A percentile compares a stretch with the other conserved stretches of the same genome.
Evolutionary conservation across 176 grass and related monocot genomes (phyloP).

Genomic region (Bolboschoenus planiculmis): DNA sequence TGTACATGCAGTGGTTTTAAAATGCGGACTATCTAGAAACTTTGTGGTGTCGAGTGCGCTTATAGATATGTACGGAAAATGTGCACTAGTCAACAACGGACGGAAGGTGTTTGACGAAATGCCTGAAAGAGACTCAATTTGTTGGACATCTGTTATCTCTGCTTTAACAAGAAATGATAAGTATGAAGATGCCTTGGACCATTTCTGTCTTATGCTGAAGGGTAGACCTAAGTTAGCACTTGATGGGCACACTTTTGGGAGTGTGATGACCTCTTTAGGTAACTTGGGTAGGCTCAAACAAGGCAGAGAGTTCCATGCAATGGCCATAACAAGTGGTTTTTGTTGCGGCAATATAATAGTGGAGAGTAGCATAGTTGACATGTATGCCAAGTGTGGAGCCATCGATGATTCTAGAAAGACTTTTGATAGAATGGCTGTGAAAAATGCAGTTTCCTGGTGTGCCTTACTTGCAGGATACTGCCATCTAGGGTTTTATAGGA

Average conservation of each 20-base stretch:
- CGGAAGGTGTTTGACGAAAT: slow-evolving; percentile 58
- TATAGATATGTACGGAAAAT: slow-evolving; percentile 64
- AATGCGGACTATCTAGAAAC: slow-evolving; percentile 36
- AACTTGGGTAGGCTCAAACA: slow-evolving; percentile 50
- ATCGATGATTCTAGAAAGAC: slow-evolving; percentile 56
- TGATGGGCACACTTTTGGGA: slow-evolving; percentile 66
- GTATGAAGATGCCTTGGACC: slow-evolving; percentile 42
- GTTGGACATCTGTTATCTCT: slow-evolving; percentile 76
- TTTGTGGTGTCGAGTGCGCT: slow-evolving; percentile 56
- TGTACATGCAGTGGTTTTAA: slow-evolving; percentile 51
- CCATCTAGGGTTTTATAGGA: slow-evolving; percentile 33
- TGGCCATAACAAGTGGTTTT: slow-evolving; percentile 44
- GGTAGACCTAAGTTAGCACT: slow-evolving; percentile 4
- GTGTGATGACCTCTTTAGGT: slow-evolving; percentile 52
- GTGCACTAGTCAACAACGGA: slow-evolving; percentile 24
- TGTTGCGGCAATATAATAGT: slow-evolving; percentile 57
- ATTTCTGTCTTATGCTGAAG: slow-evolving; percentile 41
- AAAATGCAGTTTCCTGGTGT: slow-evolving; percentile 73
- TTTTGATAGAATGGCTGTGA: slow-evolving; percentile 55
- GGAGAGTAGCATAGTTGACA: slow-evolving; percentile 73
- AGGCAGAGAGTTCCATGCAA: slow-evolving; percentile 51
- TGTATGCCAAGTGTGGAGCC: slow-evolving; percentile 68
- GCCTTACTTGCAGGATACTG: slow-evolving; percentile 67
- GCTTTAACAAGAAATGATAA: slow-evolving; percentile 54
- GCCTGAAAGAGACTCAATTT: slow-evolving; percentile 50